Conservation (phyloP, 352 stramenopile genomes). For the Phytophthora hybrid region DNA sequence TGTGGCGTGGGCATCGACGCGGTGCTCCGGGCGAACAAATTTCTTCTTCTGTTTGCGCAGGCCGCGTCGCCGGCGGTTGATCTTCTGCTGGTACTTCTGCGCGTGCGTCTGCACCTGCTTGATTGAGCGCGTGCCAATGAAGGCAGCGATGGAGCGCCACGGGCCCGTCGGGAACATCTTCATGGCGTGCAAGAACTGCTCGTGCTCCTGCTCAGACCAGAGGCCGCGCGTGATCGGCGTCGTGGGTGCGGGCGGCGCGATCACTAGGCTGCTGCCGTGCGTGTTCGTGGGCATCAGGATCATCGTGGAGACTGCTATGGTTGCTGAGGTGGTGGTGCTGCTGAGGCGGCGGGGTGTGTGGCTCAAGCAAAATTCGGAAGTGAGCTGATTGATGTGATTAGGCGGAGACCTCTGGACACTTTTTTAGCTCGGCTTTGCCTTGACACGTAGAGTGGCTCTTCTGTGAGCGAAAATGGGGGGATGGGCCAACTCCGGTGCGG, state of each 20-base stretch:
- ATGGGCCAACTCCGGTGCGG: slow-evolving; percentile 21
- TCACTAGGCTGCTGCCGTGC: slow-evolving; percentile 27
- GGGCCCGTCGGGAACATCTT: slow-evolving; percentile 80
- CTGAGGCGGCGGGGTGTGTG: slow-evolving; percentile 22
- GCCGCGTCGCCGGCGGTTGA: slow-evolving; percentile 77
- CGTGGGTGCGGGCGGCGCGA: slow-evolving; percentile 25
- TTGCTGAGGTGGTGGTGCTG: slow-evolving; percentile 20
- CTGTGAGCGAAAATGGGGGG: slow-evolving; percentile 29
- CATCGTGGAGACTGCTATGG: slow-evolving; percentile 26
- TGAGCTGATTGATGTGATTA: slow-evolving; percentile 48
- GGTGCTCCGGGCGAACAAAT: slow-evolving; percentile 76
- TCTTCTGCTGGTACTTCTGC: slow-evolving; percentile 90
- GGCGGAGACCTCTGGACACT: slow-evolving; percentile 14
- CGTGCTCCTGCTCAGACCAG: slow-evolving; percentile 81
- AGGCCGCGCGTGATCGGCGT: slow-evolving; percentile 66
- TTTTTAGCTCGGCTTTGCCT: slow-evolving; percentile 38
- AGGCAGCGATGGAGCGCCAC: slow-evolving; percentile 78
- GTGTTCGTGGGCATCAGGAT: slow-evolving; percentile 45
- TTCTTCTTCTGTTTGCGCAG: slow-evolving; percentile 90
- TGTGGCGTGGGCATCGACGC: slow-evolving; percentile 67
- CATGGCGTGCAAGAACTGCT: slow-evolving; percentile 86
- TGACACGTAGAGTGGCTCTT: slow-evolving; percentile 35
- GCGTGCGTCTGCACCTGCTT: slow-evolving; percentile 88
- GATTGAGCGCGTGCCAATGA: slow-evolving; percentile 82
- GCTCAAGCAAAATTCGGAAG: slow-evolving; percentile 48